Evolutionary conservation across 2,329 filamentous ascomycete species (phyloP), one percentile per base, ranked within the genome.

Genomic region (Talaromyces funiculosus): DNA sequence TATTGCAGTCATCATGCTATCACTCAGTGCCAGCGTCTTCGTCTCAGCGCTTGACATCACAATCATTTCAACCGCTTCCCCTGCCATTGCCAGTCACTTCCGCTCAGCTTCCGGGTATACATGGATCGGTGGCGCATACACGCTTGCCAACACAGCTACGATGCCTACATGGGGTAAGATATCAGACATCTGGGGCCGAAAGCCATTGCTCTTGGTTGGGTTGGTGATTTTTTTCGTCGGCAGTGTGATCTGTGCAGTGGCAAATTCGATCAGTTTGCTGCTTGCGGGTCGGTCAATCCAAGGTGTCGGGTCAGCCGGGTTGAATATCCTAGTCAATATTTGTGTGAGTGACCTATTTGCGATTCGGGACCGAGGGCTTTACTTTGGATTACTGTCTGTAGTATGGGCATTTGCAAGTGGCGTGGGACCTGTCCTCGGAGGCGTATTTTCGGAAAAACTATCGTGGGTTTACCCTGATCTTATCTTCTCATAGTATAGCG

Each of bases 131-230:
- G 77, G 75, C 24, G 77, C 80, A 7, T 84, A 82, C 62, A 67
- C 81, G 1, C 75, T 83, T 20, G 77, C 77, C 42, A 78, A 77
- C 62, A 73, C 79, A 3, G 79, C 80, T 0, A 73, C 61, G 0
- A 63, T 57, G 3, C 67, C 69, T 12, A 57, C 69, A 35, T 66
- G 64, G 64, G 64, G 64, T 16, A 63, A 55, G 31, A 70, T 85
- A 37, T 80, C 78, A 1, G 83, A 86, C 63, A 84, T 85, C 35
- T 86, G 79, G 78, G 83, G 83, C 3, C 77, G 83, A 6, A 84
- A 84, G 65, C 79, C 79, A 0, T 76, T 84, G 31, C 64, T 85
- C 3, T 68, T 85, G 1, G 66, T 75, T 1, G 78, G 81, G 1
- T 75, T 78, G 3, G 73, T 64, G 26, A 71, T 84, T 3, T 85